Conservation (phyloP, 352 stramenopile species). For the Aphanomyces invadans region DNA sequence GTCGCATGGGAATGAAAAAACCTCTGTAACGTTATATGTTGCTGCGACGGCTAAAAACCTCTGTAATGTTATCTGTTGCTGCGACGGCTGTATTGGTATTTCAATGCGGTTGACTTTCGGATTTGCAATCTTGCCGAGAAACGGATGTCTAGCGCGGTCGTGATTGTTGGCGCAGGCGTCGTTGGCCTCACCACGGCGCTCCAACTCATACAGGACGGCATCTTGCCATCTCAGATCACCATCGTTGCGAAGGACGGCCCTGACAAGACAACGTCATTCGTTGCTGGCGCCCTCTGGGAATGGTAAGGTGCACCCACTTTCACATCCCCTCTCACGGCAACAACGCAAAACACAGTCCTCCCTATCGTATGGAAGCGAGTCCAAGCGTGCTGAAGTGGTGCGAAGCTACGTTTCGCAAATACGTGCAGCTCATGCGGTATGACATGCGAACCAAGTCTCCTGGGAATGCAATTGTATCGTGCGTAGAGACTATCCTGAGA, state of each 20-base stretch:
- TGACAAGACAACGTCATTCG: conserved; percentile 13
- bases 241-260: conserved; percentile 9
- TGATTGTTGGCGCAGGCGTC: conserved; percentile 24
- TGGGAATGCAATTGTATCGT: no score
- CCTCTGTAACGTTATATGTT: background rate
- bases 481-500: conserved; percentile 17
- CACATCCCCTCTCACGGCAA: background rate
- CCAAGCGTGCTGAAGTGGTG: conserved; percentile 12
- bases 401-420: conserved; percentile 17
- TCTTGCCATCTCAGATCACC: conserved; percentile 6
- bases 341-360: conserved; percentile 8
- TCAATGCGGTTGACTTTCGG: no score
- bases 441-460: background rate
- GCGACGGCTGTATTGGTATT: no score
- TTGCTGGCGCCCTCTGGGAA: conserved; percentile 22
- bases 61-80: background rate
- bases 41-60: background rate
- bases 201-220: conserved; percentile 20
- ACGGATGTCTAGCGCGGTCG: conserved; percentile 7
- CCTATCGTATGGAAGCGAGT: conserved; percentile 20
- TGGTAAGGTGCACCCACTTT: conserved; percentile 5
- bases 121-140: background rate
- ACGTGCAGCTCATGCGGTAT: conserved; percentile 11
- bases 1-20: background rate
- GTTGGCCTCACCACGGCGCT: conserved; percentile 25